Evolutionary conservation across 768 basidiomycete species (phyloP), one percentile per base, ranked within the genome.

Genomic region (Exidia glandulosa): DNA sequence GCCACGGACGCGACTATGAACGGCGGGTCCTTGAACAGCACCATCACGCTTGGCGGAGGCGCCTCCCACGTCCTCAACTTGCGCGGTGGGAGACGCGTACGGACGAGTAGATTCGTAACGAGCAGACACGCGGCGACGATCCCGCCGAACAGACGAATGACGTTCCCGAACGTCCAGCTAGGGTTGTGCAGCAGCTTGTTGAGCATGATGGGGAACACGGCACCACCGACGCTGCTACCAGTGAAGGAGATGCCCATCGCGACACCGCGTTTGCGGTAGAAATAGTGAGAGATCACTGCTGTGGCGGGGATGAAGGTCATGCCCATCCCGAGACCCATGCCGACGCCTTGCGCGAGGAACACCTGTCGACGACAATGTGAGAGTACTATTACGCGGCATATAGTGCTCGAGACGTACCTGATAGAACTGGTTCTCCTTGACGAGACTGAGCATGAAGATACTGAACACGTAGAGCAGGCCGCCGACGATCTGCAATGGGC

Each of bases 1-100:
- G n/a, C n/a, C 57, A 90, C 80, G 0, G 87, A 75, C 9, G 87
- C 70, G 13, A 87, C 73, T 64, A 89, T 89, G 68, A 84, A 81
- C 0, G 80, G 74, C 37, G 25, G 23, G 45, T 32, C 23, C 23
- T 27, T 54, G 30, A n/a, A n/a, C n/a, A n/a, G n/a, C n/a, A n/a
- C n/a, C n/a, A n/a, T n/a, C n/a, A n/a, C n/a, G n/a, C n/a, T n/a
- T n/a, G n/a, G n/a, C n/a, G n/a, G n/a, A n/a, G n/a, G n/a, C n/a
- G n/a, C n/a, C n/a, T n/a, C n/a, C n/a, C n/a, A n/a, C n/a, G n/a
- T n/a, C n/a, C n/a, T n/a, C n/a, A n/a, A n/a, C n/a, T n/a, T n/a
- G n/a, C n/a, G n/a, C n/a, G n/a, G n/a, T n/a, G n/a, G n/a, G n/a
- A n/a, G n/a, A n/a, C n/a, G n/a, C n/a, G n/a, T n/a, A n/a, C n/a